Evolutionary conservation across 352 stramenopile species (phyloP).

Genomic region (Pythium brassicae): DNA sequence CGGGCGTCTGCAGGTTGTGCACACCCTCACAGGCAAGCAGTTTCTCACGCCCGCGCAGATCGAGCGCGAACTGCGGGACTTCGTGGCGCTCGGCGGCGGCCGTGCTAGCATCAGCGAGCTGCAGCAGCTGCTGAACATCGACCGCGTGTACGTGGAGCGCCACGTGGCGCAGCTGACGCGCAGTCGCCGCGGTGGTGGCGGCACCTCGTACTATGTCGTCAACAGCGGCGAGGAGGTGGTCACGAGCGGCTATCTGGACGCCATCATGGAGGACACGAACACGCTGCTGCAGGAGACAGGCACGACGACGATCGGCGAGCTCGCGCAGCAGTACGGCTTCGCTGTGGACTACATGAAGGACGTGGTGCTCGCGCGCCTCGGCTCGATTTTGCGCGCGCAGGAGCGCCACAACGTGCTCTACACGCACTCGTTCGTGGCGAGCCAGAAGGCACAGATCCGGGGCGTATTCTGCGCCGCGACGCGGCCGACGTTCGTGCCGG

Average conservation of each 20-base stretch:
- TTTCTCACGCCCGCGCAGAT: conserved; percentile 73
- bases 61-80: conserved; percentile 69
- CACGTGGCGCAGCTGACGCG: conserved; percentile 44
- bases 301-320: conserved; percentile 56
- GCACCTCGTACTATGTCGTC: conserved; percentile 48
- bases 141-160: conserved; percentile 66
- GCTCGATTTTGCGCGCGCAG: conserved; percentile 55
- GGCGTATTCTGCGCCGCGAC: conserved; percentile 63
- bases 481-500: conserved; percentile 62
- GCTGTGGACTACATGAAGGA: conserved; percentile 81
- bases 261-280: conserved; percentile 81
- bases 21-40: conserved; percentile 78
- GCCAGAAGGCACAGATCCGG: conserved; percentile 58
- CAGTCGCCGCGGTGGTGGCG: conserved; percentile 17
- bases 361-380: conserved; percentile 57
- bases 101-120: conserved; percentile 66
- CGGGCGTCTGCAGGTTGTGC: conserved; percentile 71
- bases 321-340: conserved; percentile 81
- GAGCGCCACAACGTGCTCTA: conserved; percentile 69
- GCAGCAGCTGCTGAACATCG: conserved; percentile 63
- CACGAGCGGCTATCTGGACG: conserved; percentile 78
- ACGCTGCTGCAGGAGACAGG: conserved; percentile 70
- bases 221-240: conserved; percentile 78
- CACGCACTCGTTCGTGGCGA: conserved; percentile 67
- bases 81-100: conserved; percentile 59